Conservation (phyloP, 306 rosid genomes). For the Comarum palustre region DNA sequence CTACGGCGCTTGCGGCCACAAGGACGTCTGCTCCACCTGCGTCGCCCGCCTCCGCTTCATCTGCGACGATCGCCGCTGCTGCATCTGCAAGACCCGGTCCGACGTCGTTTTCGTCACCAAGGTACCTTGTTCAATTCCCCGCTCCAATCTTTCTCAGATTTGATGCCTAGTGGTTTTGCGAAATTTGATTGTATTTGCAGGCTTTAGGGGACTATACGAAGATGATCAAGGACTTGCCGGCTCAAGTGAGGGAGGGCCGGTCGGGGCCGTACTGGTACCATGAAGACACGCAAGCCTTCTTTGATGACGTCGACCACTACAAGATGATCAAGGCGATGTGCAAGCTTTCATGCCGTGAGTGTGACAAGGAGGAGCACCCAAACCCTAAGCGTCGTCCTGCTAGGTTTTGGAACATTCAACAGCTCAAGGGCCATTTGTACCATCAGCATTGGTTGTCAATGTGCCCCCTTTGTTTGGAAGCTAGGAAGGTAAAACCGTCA, state of each 20-base stretch:
- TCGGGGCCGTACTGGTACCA: slow-evolving; percentile 49
- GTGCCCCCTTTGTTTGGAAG: slow-evolving; percentile 91
- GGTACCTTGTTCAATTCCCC: slow-evolving; percentile 36
- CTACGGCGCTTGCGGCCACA: slow-evolving; percentile 83
- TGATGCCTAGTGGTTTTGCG: too few species aligned
- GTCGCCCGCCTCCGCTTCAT: slow-evolving; percentile 94
- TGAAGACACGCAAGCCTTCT: slow-evolving; percentile 45
- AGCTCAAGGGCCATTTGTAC: slow-evolving; percentile 85
- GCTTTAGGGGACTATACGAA: slow-evolving; percentile 60
- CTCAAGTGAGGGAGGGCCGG: slow-evolving; percentile 43
- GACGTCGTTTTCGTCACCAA: slow-evolving; percentile 66
- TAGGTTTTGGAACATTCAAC: slow-evolving; percentile 69
- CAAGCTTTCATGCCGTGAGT: slow-evolving; percentile 67
- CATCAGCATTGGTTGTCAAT: slow-evolving; percentile 73
- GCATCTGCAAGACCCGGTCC: slow-evolving; percentile 85
- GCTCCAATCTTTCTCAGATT: not conserved
- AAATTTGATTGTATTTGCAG: slow-evolving; percentile 19
- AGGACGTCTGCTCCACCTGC: slow-evolving; percentile 95
- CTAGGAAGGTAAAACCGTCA: slow-evolving; percentile 81
- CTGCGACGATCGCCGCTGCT: slow-evolving; percentile 78
- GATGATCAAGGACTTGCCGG: slow-evolving; percentile 47
- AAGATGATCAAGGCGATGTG: slow-evolving; percentile 66
- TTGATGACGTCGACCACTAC: slow-evolving; percentile 54
- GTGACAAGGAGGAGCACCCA: slow-evolving; percentile 84
- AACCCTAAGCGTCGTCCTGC: slow-evolving; percentile 49